Conservation (phyloP, 1,284 basidiomycete species). For the Fomitopsis palustris region DNA sequence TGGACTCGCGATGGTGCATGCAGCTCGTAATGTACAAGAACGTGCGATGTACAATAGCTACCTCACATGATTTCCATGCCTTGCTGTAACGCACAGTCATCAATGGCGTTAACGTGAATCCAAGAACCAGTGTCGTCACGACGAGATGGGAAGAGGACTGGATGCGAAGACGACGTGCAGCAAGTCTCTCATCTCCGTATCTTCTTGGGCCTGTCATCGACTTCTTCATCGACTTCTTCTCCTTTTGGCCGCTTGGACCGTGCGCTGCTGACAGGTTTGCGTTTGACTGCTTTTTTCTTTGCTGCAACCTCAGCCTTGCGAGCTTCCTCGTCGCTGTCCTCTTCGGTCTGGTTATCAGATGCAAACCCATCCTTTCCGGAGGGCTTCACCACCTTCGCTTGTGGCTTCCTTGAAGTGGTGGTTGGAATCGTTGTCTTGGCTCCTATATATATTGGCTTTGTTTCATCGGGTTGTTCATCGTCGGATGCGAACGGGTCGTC, state of each 20-base stretch:
- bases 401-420: not conserved
- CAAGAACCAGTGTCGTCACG: not conserved
- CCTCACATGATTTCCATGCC: too few relatives aligned
- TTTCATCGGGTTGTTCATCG: conserved; percentile 27
- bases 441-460: conserved; percentile 2
- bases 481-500: conserved; percentile 50
- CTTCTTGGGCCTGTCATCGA: conserved; percentile 25
- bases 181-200: conserved; percentile 6
- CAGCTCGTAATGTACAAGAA: too few relatives aligned
- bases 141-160: not conserved
- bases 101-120: not conserved
- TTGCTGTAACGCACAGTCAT: too few relatives aligned
- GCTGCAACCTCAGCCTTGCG: conserved; percentile 16
- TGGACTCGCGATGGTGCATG: too few relatives aligned
- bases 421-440: not conserved
- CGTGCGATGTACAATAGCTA: too few relatives aligned
- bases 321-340: conserved; percentile 15
- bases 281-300: conserved; percentile 14
- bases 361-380: conserved; percentile 17
- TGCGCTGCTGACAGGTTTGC: not conserved
- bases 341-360: conserved; percentile 20
- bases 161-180: not conserved
- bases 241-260: not conserved
- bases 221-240: conserved; percentile 26
- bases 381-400: conserved; percentile 8